Conservation (phyloP, 2,329 filamentous ascomycete species). For the Neonectria magnoliae region DNA sequence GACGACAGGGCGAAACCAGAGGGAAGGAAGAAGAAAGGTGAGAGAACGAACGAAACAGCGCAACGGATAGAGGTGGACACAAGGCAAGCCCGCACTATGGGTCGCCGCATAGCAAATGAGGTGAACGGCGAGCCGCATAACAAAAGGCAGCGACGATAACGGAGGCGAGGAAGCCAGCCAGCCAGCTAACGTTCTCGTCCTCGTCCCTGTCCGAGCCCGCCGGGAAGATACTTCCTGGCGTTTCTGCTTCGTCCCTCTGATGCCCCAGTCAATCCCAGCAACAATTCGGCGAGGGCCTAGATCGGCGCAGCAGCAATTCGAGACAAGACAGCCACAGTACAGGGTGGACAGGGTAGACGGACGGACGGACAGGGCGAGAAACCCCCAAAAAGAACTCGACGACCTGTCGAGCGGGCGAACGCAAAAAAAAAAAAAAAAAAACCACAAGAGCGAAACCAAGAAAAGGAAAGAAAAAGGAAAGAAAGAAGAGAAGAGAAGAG, state of each 20-base stretch:
- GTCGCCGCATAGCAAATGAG: background rate
- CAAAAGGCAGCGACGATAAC: background rate
- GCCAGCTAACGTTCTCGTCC: background rate
- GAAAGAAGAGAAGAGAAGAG: background rate
- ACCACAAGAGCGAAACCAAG: background rate
- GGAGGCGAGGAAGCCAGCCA: background rate
- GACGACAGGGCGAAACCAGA: background rate
- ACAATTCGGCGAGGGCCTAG: background rate
- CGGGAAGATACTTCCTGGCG: background rate
- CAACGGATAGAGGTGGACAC: constrained; percentile 7
- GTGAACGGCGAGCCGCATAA: background rate
- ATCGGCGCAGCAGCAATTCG: background rate
- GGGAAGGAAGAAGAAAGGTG: background rate
- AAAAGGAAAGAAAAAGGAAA: constrained; percentile 9
- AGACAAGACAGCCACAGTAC: constrained; percentile 15
- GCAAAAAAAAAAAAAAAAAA: constrained; percentile 15
- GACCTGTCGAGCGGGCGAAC: constrained; percentile 11
- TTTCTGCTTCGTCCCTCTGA: background rate
- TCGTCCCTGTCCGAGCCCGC: background rate
- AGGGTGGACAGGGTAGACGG: background rate
- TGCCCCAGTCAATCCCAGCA: background rate
- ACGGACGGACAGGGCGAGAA: background rate
- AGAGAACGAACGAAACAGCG: constrained; percentile 7
- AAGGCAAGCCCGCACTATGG: background rate
- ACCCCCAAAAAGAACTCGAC: constrained; percentile 10